Conservation (phyloP, 2,329 filamentous ascomycete genomes). For the Tothia fuscella region DNA sequence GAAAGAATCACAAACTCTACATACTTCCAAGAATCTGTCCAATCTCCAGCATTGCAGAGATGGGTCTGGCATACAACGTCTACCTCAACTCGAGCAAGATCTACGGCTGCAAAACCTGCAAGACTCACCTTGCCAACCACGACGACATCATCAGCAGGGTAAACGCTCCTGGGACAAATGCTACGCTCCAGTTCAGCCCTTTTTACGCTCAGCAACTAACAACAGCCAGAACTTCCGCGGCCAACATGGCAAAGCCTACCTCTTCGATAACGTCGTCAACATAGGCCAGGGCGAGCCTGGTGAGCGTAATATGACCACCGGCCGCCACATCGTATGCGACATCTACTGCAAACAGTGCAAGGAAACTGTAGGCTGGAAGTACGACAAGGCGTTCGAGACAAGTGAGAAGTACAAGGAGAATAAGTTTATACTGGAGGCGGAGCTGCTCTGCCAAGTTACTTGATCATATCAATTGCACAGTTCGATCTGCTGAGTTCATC, state of each 20-base stretch:
- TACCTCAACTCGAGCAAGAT: conserved; percentile 81
- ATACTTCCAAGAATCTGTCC: too few species aligned
- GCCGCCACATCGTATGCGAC: conserved; percentile 85
- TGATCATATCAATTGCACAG: conserved; percentile 17
- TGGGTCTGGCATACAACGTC: conserved; percentile 86
- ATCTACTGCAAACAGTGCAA: conserved; percentile 86
- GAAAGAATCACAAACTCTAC: too few species aligned
- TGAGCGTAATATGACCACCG: conserved; percentile 97
- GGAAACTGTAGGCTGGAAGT: conserved; percentile 94
- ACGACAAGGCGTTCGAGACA: conserved; percentile 88
- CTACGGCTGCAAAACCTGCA: conserved; percentile 86
- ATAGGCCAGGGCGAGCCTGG: conserved; percentile 69
- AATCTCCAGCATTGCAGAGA: too few species aligned
- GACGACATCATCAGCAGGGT: conserved; percentile 94
- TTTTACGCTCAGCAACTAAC: conserved; percentile 3
- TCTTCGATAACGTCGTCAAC: conserved; percentile 93
- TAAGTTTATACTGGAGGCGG: conserved; percentile 91
- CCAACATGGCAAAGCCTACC: conserved; percentile 94
- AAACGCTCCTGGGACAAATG: conserved; percentile 31
- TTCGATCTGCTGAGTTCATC: not conserved
- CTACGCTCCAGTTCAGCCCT: conserved; percentile 8
- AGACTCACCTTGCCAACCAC: conserved; percentile 87
- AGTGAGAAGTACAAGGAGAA: conserved; percentile 98
- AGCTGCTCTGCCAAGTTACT: conserved; percentile 69
- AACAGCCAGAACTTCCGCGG: conserved; percentile 78